Conservation (phyloP, 148 eudicot genomes). For the Diospyros lotus region DNA sequence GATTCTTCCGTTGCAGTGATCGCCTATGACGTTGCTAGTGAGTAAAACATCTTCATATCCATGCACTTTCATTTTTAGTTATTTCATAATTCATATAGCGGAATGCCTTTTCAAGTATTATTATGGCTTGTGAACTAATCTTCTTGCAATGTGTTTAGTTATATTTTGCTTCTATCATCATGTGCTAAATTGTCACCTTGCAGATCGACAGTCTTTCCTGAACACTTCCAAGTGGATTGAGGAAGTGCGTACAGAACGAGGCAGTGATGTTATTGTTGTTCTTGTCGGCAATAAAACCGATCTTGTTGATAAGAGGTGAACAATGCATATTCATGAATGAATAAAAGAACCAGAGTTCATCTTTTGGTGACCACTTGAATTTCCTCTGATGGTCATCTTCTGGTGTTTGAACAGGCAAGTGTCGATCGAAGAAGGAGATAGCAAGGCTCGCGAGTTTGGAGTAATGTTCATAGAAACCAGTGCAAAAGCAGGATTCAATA, state of each 20-base stretch:
- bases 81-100: too few relatives aligned
- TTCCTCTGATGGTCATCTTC: too few relatives aligned
- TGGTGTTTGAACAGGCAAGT: slow-evolving; percentile 41
- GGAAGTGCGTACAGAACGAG: slow-evolving; percentile 64
- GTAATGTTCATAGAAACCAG: slow-evolving; percentile 82
- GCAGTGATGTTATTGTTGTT: slow-evolving; percentile 60
- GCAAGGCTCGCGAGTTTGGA: slow-evolving; percentile 61
- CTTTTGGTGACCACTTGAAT: neutral
- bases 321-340: neutral
- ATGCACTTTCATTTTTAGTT: too few relatives aligned
- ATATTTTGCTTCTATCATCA: too few relatives aligned
- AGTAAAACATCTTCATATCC: too few relatives aligned
- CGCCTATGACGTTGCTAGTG: slow-evolving; percentile 46
- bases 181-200: neutral
- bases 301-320: slow-evolving; percentile 62
- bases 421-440: slow-evolving; percentile 78
- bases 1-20: slow-evolving; percentile 38
- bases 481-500: slow-evolving; percentile 73
- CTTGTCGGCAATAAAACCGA: slow-evolving; percentile 67
- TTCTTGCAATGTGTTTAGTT: too few relatives aligned
- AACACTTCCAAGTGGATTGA: slow-evolving; percentile 64
- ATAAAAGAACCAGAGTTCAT: neutral
- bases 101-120: too few relatives aligned
- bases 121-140: too few relatives aligned
- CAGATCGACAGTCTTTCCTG: slow-evolving; percentile 53